These are phyloP conservation scores for Tulasnella sp. DNA, from an alignment of 768 basidiomycete genomes.

Conservation along the genomic window DNA sequence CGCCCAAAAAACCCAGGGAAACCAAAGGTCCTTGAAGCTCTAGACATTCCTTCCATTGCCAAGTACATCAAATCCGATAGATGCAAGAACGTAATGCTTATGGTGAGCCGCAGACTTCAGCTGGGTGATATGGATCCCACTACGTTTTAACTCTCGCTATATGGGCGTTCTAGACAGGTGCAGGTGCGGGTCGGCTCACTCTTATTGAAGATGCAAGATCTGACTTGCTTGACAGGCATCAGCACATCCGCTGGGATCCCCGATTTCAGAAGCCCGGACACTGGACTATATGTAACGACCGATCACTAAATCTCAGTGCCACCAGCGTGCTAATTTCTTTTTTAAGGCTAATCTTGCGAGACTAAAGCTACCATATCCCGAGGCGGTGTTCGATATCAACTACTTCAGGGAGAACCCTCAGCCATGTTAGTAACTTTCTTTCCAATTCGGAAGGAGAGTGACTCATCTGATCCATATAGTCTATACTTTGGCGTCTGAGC, in stretches of 20 bases:
- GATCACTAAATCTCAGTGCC: not conserved
- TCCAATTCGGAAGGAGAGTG: not conserved
- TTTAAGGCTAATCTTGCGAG: constrained; percentile 62
- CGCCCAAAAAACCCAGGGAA: not conserved
- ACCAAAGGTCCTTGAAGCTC: constrained; percentile 7
- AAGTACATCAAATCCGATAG: constrained; percentile 57
- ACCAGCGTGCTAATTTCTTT: not conserved
- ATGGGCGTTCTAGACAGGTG: constrained; percentile 20
- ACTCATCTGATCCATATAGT: constrained; percentile 32
- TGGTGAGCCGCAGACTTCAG: too few relatives aligned
- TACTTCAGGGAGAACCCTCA: constrained; percentile 74
- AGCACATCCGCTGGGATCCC: constrained; percentile 79
- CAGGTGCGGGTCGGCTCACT: constrained; percentile 17
- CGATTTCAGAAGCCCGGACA: constrained; percentile 79
- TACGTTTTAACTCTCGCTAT: too few relatives aligned
- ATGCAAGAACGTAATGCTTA: constrained; percentile 60
- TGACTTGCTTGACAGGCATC: constrained; percentile 38
- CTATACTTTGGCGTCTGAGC: constrained; percentile 84
- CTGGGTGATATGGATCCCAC: too few relatives aligned
- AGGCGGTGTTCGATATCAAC: constrained; percentile 88
- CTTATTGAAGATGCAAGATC: not conserved
- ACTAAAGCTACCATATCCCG: constrained; percentile 78
- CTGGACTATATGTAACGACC: constrained; percentile 25
- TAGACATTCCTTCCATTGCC: constrained; percentile 32
- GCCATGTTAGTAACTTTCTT: constrained; percentile 46